A percentile compares a stretch with the other conserved stretches of the same genome.
phyloP scores from a whole-genome alignment of 2,329 filamentous ascomycete genomes.

The Raffaelea arxii region DNA sequence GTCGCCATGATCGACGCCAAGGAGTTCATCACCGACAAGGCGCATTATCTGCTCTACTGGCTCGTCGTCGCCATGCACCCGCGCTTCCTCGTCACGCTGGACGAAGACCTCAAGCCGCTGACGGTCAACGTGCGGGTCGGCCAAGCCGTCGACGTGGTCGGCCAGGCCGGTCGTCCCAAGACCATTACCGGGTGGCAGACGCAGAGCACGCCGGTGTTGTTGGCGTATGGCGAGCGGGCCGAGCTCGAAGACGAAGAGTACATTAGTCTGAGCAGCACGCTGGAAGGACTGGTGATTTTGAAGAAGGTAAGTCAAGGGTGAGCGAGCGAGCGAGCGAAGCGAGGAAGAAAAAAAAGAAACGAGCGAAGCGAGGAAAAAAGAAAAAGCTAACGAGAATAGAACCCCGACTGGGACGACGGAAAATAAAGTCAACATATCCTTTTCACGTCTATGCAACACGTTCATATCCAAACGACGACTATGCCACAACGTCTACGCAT shows the following conservation, averaged over 20 bases:
- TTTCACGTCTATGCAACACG: too few relatives aligned
- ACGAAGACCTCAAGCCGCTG: slow-evolving; percentile 87
- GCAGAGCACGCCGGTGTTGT: slow-evolving; percentile 92
- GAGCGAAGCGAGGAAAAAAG: too few relatives aligned
- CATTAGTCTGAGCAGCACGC: slow-evolving; percentile 77
- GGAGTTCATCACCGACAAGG: slow-evolving; percentile 57
- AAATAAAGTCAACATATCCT: slow-evolving; percentile 32
- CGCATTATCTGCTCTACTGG: slow-evolving; percentile 95
- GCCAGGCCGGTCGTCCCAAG: slow-evolving; percentile 93
- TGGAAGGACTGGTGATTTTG: slow-evolving; percentile 92
- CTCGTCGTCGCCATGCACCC: slow-evolving; percentile 95
- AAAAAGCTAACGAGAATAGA: too few relatives aligned
- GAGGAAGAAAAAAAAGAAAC: too few relatives aligned
- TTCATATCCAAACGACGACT: too few relatives aligned
- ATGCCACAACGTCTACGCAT: too few relatives aligned
- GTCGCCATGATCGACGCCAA: slow-evolving; percentile 94
- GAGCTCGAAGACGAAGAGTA: slow-evolving; percentile 98
- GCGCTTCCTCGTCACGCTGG: slow-evolving; percentile 89
- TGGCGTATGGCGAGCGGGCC: slow-evolving; percentile 90
- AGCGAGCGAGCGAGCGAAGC: too few relatives aligned
- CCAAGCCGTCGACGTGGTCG: slow-evolving; percentile 96
- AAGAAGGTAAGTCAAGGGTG: slow-evolving; percentile 77
- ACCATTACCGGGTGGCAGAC: slow-evolving; percentile 99
- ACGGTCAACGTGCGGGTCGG: slow-evolving; percentile 95
- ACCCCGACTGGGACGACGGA: slow-evolving; percentile 43